A percentile compares a stretch with the other conserved stretches of the same genome.
phyloP scores from a whole-genome alignment of 1,284 basidiomycete species.

The Sphaerobolus stellatus region DNA sequence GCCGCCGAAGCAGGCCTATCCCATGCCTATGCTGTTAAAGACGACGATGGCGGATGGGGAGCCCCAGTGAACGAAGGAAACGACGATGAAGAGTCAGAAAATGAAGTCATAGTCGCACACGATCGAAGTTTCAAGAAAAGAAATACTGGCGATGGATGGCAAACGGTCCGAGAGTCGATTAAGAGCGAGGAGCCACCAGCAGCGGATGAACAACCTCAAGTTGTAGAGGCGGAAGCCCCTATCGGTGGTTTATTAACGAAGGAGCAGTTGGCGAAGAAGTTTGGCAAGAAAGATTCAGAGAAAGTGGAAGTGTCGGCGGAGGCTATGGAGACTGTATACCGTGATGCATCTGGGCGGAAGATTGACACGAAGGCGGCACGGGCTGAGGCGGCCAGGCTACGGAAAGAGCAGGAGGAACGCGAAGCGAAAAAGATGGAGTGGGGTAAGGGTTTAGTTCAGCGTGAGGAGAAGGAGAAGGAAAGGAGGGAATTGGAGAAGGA shows the following conservation, averaged over 20 bases:
- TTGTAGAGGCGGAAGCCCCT: constrained; percentile 48
- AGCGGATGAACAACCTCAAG: constrained; percentile 67
- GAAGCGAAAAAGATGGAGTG: constrained; percentile 93
- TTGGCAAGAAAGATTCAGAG: constrained; percentile 40
- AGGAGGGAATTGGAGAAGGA: constrained; percentile 67
- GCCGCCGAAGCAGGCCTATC: constrained; percentile 38
- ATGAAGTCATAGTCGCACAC: constrained; percentile 61
- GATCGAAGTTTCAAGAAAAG: constrained; percentile 80
- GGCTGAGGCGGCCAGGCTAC: constrained; percentile 77
- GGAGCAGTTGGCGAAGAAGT: constrained; percentile 55
- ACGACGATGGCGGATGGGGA: constrained; percentile 72
- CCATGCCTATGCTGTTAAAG: constrained; percentile 35
- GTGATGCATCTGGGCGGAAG: constrained; percentile 84
- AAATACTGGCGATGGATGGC: constrained; percentile 54
- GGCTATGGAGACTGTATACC: constrained; percentile 90
- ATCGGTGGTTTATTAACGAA: constrained; percentile 78
- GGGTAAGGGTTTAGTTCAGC: constrained; percentile 92
- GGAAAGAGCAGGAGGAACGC: constrained; percentile 77
- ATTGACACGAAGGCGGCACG: constrained; percentile 85
- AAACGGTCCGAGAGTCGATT: constrained; percentile 48
- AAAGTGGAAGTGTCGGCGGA: constrained; percentile 55
- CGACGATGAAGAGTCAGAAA: constrained; percentile 49
- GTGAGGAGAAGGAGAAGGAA: constrained; percentile 70
- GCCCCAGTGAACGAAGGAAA: constrained; percentile 40
- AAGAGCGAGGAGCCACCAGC: constrained; percentile 44